Evolutionary conservation across 2,329 filamentous ascomycete species (phyloP).

Genomic region (Sarocladium brachiariae): DNA sequence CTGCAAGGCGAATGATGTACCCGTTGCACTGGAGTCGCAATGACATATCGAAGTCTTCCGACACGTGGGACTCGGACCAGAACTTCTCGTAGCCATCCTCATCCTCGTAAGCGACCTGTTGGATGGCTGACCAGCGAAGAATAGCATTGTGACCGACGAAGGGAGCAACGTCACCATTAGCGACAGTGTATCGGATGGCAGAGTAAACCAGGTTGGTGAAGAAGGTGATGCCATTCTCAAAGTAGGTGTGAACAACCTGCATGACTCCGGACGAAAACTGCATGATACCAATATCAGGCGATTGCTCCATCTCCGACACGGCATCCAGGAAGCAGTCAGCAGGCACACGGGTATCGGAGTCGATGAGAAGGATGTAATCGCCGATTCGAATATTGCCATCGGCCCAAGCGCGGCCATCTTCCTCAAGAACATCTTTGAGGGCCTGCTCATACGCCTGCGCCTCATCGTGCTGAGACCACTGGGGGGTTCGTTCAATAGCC

Average conservation of each 20-base stretch:
- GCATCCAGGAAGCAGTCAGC: conserved; percentile 71
- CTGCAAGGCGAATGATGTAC: conserved; percentile 66
- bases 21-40: conserved; percentile 66
- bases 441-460: conserved; percentile 57
- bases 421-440: conserved; percentile 59
- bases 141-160: conserved; percentile 79
- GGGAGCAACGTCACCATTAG: conserved; percentile 69
- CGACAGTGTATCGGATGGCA: conserved; percentile 69
- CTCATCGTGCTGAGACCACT: conserved; percentile 65
- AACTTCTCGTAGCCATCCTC: conserved; percentile 70
- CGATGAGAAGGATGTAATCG: conserved; percentile 70
- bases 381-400: conserved; percentile 81
- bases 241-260: conserved; percentile 69
- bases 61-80: conserved; percentile 75
- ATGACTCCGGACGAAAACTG: conserved; percentile 73
- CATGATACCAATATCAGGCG: conserved; percentile 70
- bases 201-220: conserved; percentile 71
- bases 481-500: conserved; percentile 45
- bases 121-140: conserved; percentile 67
- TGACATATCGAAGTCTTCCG: conserved; percentile 78
- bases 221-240: conserved; percentile 64
- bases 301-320: conserved; percentile 75
- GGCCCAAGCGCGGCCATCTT: conserved; percentile 67
- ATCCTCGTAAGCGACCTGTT: conserved; percentile 64
- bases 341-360: conserved; percentile 74